Base-by-base conservation (phyloP, 2,329 filamentous ascomycete species). In the Cytospora leucostoma region DNA sequence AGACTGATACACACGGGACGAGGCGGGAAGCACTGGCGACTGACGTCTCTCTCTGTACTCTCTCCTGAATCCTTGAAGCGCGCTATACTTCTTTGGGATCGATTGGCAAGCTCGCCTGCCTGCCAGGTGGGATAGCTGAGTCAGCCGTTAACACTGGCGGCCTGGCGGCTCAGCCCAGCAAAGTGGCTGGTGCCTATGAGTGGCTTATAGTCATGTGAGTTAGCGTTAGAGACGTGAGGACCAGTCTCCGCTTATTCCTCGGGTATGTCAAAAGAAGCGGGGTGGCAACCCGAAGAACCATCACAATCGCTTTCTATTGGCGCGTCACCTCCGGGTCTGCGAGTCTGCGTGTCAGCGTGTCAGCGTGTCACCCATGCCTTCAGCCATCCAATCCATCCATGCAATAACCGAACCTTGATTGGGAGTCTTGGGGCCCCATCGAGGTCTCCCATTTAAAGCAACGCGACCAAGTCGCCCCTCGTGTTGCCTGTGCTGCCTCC, bases 151-250 rank as follows among this genome's bases (percentile, higher is more conserved):
- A 55, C 40, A 37, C 40, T 40, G 33, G 51, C 27, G 27, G 27
- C 27, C 27, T 27, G 27, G 27, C 2, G 4, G 27, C 27, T 27
- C 2, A 27, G 34, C 13, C 52, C 19, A 38, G 8, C n/a, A 44
- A 34, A 38, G 38, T 19, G 51, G 59, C 52, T 38, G 51, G 51
- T 50, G 21, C 21, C 19, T 27, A n/a, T 12, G 4, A 59, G 54
- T 65, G 63, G 59, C 63, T 27, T 59, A 15, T 12, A 44, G 55
- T 61, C 63, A 65, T 56, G 63, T 63, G 63, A 60, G 44, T 63
- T 65, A 58, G 63, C 61, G 63, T 65, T 51, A 47, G 38, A 21
- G 54, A 62, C 59, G 59, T 61, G 59, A 55, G 32, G 4, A 10
- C n/a, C 17, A 19, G 12, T 47, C 15, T 21, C 44, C 15, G n/a